A percentile compares a stretch with the other conserved stretches of the same genome.
phyloP scores from a whole-genome alignment of 31 red algal genomes.

The Asparagopsis taxiformis region DNA sequence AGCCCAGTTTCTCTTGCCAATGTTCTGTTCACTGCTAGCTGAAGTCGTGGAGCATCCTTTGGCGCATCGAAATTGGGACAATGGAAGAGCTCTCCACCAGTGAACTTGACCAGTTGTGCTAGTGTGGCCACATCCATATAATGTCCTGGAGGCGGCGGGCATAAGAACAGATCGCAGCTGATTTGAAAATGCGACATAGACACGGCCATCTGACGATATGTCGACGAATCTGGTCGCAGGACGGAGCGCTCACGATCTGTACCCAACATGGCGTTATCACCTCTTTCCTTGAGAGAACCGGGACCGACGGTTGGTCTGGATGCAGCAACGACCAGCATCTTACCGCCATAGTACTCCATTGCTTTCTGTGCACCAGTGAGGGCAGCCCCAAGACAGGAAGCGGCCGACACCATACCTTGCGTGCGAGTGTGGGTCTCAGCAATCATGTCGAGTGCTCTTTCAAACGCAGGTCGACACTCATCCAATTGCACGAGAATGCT shows the following conservation, averaged over 20 bases:
- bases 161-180: conserved; percentile 87
- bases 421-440: conserved; percentile 12
- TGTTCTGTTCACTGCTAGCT: conserved; percentile 61
- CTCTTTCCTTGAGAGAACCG: conserved; percentile 76
- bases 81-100: conserved; percentile 87
- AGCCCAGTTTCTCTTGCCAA: conserved; percentile 87
- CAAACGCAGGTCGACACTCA: conserved; percentile 79
- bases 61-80: conserved; percentile 71
- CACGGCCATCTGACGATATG: conserved; percentile 86
- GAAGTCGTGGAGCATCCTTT: conserved; percentile 70
- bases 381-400: conserved; percentile 82
- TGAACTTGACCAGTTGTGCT: conserved; percentile 77
- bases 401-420: conserved; percentile 30
- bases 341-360: conserved; percentile 90
- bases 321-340: conserved; percentile 75
- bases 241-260: conserved; percentile 82
- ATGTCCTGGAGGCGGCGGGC: conserved; percentile 59
- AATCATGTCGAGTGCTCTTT: conserved; percentile 76
- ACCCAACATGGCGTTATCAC: conserved; percentile 65
- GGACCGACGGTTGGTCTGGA: conserved; percentile 86
- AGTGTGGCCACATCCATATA: conserved; percentile 92
- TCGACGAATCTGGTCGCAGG: conserved; percentile 64
- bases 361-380: conserved; percentile 69
- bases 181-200: conserved; percentile 79
- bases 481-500: conserved; percentile 75